Evolutionary conservation across 306 rosid species (phyloP).

Genomic region (Fragaria ananassa): DNA sequence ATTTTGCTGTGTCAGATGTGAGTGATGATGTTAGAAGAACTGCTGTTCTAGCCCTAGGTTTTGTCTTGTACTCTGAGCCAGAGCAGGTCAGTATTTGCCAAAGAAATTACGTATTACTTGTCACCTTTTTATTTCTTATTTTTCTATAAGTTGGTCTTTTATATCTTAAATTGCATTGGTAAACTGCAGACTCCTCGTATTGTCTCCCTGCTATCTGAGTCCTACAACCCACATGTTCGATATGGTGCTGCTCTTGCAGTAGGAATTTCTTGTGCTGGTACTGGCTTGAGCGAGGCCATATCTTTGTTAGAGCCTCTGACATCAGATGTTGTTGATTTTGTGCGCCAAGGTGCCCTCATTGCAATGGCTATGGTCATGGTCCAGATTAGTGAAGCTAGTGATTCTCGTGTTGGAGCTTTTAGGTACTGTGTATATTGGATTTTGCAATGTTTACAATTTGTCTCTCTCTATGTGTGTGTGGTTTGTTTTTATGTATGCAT

Average conservation of each 20-base stretch:
- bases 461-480: not conserved
- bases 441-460: not conserved
- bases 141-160: not conserved
- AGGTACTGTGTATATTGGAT: conserved; percentile 41
- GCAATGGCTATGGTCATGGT: conserved; percentile 99
- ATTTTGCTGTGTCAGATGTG: conserved; percentile 97
- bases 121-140: not conserved
- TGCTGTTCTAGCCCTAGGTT: conserved; percentile 96
- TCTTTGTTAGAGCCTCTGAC: conserved; percentile 95
- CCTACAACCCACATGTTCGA: conserved; percentile 96
- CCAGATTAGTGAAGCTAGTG: conserved; percentile 94
- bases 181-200: conserved; percentile 84
- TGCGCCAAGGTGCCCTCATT: conserved; percentile 96
- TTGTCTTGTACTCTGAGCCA: conserved; percentile 95
- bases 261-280: conserved; percentile 97
- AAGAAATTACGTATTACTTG: not conserved
- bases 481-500: not conserved
- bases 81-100: conserved; percentile 69
- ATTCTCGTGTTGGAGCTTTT: conserved; percentile 92
- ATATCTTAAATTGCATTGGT: conserved; percentile 13
- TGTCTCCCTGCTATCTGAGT: conserved; percentile 89
- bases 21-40: conserved; percentile 99
- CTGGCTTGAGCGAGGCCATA: conserved; percentile 97
- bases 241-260: conserved; percentile 99
- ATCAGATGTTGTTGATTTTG: conserved; percentile 96